Conservation (phyloP, 352 stramenopile species). For the Aphanomyces stellatus region DNA sequence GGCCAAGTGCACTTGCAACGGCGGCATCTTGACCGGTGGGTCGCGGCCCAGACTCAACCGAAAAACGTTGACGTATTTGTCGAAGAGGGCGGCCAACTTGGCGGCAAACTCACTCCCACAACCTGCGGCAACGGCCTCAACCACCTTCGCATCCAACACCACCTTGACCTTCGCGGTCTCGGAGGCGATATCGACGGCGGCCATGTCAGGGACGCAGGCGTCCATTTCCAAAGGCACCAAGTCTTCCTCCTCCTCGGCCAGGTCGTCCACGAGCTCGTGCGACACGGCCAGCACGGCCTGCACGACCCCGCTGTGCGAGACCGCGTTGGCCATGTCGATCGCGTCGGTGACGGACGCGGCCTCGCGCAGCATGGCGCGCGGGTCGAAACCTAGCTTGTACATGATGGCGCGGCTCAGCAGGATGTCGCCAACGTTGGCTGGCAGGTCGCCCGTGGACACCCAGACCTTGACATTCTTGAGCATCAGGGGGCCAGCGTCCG, state of each 20-base stretch:
- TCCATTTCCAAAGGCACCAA: not conserved
- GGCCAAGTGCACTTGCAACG: conserved; percentile 20
- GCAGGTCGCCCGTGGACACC: not conserved
- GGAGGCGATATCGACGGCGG: not conserved
- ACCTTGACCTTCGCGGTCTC: not conserved
- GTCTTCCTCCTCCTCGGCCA: not conserved
- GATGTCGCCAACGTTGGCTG: not conserved
- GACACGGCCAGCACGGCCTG: not conserved
- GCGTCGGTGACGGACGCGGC: not conserved
- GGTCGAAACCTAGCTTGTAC: not conserved
- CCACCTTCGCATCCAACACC: not conserved
- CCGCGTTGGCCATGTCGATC: not conserved
- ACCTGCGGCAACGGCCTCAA: not conserved
- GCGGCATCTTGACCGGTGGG: conserved; percentile 20
- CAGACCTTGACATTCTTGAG: not conserved
- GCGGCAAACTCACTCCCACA: not conserved
- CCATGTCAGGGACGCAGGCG: not conserved
- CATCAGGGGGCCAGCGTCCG: not conserved
- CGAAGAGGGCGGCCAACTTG: not conserved
- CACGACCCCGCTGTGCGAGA: not conserved
- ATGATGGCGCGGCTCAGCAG: not conserved
- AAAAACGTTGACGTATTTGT: conserved; percentile 12
- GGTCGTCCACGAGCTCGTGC: not conserved
- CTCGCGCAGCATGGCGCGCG: not conserved
- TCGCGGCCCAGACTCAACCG: conserved; percentile 13